Base-by-base conservation (phyloP, 129 eudicot genomes). In the Artemisia tridentata region DNA sequence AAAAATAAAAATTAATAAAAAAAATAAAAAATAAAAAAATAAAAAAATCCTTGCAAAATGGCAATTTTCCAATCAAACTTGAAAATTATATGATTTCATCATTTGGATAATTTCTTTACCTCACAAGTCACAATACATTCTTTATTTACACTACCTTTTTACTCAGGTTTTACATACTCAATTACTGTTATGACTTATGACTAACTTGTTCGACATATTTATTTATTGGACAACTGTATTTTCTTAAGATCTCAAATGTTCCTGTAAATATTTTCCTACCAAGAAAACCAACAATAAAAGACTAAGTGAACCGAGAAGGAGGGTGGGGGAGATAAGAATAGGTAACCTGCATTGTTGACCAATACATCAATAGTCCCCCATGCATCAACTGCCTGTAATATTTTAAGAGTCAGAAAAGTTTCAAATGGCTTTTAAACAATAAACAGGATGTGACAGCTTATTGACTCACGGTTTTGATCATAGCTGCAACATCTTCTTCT, bases 281-380 rank as follows among this genome's bases (percentile, higher is more conserved):
- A 66, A 55, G 29, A 46, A 67, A 2, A 15, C 47, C 62, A 12
- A 56, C 17, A 52, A 57, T 7, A 43, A 4, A 27, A 67, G 45
- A 20, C 50, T 50, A 34, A 20, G 20, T 66, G 68, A 63, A 63
- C 72, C 45, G 45, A 38, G 41, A 34, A 5, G 45, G 0, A 38
- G 45, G 11, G 45, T 38, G 45, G 10, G 10, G 45, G 45, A 38
- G 45, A 38, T 38, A 38, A 38, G 45, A 38, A 38, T 71, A 31
- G 65, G 58, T 50, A 73, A 95, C 99, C 97, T 80, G 97, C 99
- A 86, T 95, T 95, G 79, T 95, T 95, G 70, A 95, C 87, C 78
- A 95, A 70, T 47, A 95, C 76, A 75, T 95, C 99, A 20, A 95
- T 78, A 25, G 99, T 90, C 72, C 99, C 99, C 99, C 99, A 95